Evolutionary conservation across 2,329 filamentous ascomycete genomes (phyloP), one percentile per base, ranked within the genome.

Genomic region (Sporothrix pseudoabietina): DNA sequence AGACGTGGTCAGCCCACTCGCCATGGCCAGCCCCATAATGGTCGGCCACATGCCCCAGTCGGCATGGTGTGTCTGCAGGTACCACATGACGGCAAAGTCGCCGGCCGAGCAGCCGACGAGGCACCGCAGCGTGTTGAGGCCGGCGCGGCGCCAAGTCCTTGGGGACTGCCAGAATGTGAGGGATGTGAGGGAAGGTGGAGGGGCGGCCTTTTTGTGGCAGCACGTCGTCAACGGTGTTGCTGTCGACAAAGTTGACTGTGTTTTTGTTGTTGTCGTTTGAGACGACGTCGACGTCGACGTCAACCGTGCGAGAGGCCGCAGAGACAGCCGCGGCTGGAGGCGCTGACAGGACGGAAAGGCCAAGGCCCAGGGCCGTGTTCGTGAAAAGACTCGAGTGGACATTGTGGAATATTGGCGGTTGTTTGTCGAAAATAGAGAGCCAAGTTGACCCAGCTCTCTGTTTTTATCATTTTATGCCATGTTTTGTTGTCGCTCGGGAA

Each of bases 81-180:
- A 82, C 86, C 87, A 89, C 81, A 89, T 83, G 0, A 85, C 82
- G 0, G 85, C 83, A 74, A 88, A 88, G 77, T 89, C 87, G n/a
- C 87, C 87, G 0, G 81, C 57, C 0, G 86, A 88, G 75, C 87
- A 89, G 8, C 87, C 87, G 1, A 86, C 79, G 1, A 89, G 81
- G 74, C 87, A 89, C 7, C 87, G 85, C 3, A 87, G 77, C 0
- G 87, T 89, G 76, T 89, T 89, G 75, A 89, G 77, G 0, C 81
- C 80, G 0, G 87, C 85, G n/a, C 87, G 80, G 35, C 79, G 81
- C 87, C 87, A 89, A 0, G 81, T 78, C 0, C 78, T 49, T 0
- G 41, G 72, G 0, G 79, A 80, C 0, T 65, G 32, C 82, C 82
- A 84, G 66, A 83, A 84, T 3, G 74, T 32, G 6, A 68, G 49